Evolutionary conservation across 768 basidiomycete genomes (phyloP).

Genomic region (button mushroom (Agaricus bisporus)): DNA sequence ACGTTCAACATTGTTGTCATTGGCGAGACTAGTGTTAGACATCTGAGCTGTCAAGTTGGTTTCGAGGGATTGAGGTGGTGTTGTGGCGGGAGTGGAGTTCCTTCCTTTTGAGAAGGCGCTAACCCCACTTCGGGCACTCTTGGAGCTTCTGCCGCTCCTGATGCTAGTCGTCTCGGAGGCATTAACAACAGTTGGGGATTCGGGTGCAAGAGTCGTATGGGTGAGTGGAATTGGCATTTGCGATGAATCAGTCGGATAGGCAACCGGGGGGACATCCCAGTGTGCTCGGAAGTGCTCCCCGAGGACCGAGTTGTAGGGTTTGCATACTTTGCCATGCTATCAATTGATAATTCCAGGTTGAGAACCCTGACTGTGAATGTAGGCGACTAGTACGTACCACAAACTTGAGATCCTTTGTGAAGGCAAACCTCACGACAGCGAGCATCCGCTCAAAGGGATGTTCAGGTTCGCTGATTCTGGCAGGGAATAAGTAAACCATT

Average conservation of each 20-base stretch:
- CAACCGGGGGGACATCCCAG: slow-evolving; percentile 71
- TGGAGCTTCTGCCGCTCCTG: slow-evolving; percentile 54
- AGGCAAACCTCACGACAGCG: slow-evolving; percentile 81
- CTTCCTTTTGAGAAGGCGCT: slow-evolving; percentile 50
- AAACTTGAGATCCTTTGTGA: slow-evolving; percentile 93
- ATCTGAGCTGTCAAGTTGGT: slow-evolving; percentile 46
- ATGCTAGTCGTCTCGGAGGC: slow-evolving; percentile 49
- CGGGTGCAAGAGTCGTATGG: slow-evolving; percentile 23
- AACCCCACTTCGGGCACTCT: slow-evolving; percentile 52
- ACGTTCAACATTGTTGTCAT: slow-evolving; percentile 24
- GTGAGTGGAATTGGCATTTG: slow-evolving; percentile 41
- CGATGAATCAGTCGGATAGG: slow-evolving; percentile 41
- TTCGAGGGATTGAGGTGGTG: slow-evolving; percentile 32
- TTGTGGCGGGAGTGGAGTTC: slow-evolving; percentile 51
- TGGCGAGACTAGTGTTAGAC: slow-evolving; percentile 54
- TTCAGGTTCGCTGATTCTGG: slow-evolving; percentile 85
- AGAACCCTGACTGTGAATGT: too few species aligned
- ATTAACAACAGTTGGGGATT: slow-evolving; percentile 12
- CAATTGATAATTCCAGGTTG: neutral
- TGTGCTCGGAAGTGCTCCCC: slow-evolving; percentile 88
- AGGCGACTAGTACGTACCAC: slow-evolving; percentile 45
- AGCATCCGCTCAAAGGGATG: slow-evolving; percentile 95
- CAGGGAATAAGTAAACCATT: slow-evolving; percentile 1
- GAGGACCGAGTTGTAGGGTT: slow-evolving; percentile 85
- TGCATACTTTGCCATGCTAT: slow-evolving; percentile 88